Base-by-base conservation (phyloP, 2,329 filamentous ascomycete species). In the Sphaerostilbella broomeana region DNA sequence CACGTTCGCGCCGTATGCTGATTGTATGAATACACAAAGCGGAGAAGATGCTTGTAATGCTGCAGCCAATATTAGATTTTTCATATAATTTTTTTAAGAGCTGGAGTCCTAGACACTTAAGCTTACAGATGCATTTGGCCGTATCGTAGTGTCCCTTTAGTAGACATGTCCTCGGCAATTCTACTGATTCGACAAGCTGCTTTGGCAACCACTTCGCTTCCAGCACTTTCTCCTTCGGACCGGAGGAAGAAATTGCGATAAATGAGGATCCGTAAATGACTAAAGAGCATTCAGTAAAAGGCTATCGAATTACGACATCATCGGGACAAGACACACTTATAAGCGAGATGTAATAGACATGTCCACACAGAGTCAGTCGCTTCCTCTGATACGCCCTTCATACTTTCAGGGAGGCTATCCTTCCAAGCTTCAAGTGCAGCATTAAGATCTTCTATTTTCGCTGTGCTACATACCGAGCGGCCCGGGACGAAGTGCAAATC, bases 21-120 rank as follows among this genome's bases (percentile, higher is more conserved):
- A 64, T 59, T 41, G 55, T 57, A 41, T 64, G 60, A 11, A 63
- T 62, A 35, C 61, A 64, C 1, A 63, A 50, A 3, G 61, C 60
- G 3, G 59, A 58, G 27, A 63, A 63, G 13, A 63, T 49, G 35
- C 55, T 60, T 6, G 61, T 62, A 8, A 63, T 62, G 13, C 57
- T 61, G 12, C 2, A 6, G 8, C 12, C 13, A 17, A 13, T 15
- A 17, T 19, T 4, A 6, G 25, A 6, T 6, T 28, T 11, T 28
- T 12, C 11, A 13, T n/a, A 8, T 10, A 13, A 27, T 13, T 15
- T 9, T 16, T 15, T 13, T 8, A 12, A n/a, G 4, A 6, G 5
- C 8, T n/a, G n/a, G n/a, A n/a, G n/a, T n/a, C n/a, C n/a, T n/a
- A n/a, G n/a, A n/a, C n/a, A n/a, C n/a, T n/a, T 9, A 30, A 9